Conservation (phyloP, 176 grass and related monocot species). For the Aegilops bicornis region DNA sequence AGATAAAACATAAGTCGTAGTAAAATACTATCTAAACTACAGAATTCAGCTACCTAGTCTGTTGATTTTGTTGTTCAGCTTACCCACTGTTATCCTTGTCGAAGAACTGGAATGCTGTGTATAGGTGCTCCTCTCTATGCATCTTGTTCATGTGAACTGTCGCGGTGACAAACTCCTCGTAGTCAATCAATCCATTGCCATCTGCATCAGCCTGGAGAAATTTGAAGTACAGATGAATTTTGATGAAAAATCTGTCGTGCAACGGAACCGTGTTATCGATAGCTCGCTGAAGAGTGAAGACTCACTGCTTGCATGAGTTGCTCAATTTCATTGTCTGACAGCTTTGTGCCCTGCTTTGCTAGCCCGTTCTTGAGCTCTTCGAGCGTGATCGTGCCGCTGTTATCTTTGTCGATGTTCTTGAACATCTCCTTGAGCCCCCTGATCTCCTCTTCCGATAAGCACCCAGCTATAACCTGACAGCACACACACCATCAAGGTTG, state of each 20-base stretch:
- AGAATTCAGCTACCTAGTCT: neutral
- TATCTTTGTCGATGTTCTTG: slow-evolving; percentile 87
- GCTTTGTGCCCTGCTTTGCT: slow-evolving; percentile 68
- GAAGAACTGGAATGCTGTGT: slow-evolving; percentile 76
- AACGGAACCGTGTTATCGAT: neutral
- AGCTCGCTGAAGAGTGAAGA: neutral
- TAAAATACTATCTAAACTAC: neutral
- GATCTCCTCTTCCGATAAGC: slow-evolving; percentile 91
- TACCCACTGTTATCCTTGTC: slow-evolving; percentile 83
- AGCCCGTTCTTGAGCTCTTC: slow-evolving; percentile 77
- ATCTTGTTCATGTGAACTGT: slow-evolving; percentile 80
- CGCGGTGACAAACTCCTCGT: slow-evolving; percentile 75
- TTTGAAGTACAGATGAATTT: neutral
- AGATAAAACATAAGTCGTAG: neutral
- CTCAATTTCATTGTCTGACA: slow-evolving; percentile 68
- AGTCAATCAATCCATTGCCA: slow-evolving; percentile 78
- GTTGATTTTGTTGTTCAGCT: neutral
- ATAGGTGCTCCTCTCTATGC: slow-evolving; percentile 78
- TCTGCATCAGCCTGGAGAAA: slow-evolving; percentile 66
- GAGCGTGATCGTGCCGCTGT: slow-evolving; percentile 75
- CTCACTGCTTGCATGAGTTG: slow-evolving; percentile 89
- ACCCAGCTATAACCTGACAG: slow-evolving; percentile 78
- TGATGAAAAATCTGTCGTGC: neutral
- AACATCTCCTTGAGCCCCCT: slow-evolving; percentile 91
- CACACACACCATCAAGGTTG: neutral